These are phyloP conservation scores for Lyophyllum semitale DNA, from an alignment of 768 basidiomycete species.

Conservation along the genomic window DNA sequence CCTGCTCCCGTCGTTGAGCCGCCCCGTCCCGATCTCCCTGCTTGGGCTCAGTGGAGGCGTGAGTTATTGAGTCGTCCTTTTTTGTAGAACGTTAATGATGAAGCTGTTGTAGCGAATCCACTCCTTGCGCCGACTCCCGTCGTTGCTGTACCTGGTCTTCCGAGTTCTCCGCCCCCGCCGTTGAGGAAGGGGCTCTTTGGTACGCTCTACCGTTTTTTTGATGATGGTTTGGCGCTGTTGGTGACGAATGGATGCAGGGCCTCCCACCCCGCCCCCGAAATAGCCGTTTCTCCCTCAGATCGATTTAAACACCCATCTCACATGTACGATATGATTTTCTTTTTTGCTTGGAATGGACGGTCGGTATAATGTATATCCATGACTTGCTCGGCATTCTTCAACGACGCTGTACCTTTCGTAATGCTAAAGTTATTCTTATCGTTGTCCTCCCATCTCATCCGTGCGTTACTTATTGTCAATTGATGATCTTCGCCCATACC, in stretches of 20 bases:
- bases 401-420: too few species aligned
- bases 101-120: conserved; percentile 7
- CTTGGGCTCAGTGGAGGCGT: conserved; percentile 64
- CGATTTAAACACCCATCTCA: neutral
- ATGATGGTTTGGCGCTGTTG: neutral
- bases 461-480: too few species aligned
- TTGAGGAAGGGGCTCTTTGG: neutral
- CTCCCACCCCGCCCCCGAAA: neutral
- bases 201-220: neutral
- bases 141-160: neutral
- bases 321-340: too few species aligned
- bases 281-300: neutral
- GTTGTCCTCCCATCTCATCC: too few species aligned
- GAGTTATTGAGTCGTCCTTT: too few species aligned
- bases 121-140: conserved; percentile 14
- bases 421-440: too few species aligned
- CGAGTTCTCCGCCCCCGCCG: conserved; percentile 7
- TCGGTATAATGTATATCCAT: too few species aligned
- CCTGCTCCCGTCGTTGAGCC: conserved; percentile 46
- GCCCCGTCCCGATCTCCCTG: conserved; percentile 58
- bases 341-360: too few species aligned
- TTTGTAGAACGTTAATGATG: neutral
- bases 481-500: too few species aligned
- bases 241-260: neutral
- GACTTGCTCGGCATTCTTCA: too few species aligned